Evolutionary conservation across 2,329 filamentous ascomycete genomes (phyloP).

Genomic region (Colletotrichum costaricense): DNA sequence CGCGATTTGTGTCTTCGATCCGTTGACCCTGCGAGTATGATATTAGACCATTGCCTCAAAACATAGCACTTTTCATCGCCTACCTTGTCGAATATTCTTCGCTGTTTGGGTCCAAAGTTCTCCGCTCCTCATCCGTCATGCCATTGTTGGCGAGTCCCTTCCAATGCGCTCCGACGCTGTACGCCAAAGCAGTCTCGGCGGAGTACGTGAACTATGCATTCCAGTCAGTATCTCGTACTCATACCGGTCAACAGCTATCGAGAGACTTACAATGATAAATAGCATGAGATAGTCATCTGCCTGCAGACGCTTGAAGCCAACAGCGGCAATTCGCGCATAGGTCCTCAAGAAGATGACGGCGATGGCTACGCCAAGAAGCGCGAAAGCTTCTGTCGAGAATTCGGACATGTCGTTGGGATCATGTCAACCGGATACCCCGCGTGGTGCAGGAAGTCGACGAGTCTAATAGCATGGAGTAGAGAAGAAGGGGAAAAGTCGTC

Average conservation of each 20-base stretch:
- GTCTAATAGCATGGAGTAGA: neutral
- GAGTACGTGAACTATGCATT: conserved; percentile 20
- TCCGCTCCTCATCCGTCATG: conserved; percentile 64
- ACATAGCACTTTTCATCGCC: neutral
- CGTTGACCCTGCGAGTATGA: conserved; percentile 51
- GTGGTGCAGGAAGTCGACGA: neutral
- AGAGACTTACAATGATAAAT: conserved; percentile 32
- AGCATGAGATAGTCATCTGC: conserved; percentile 64
- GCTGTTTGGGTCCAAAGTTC: conserved; percentile 53
- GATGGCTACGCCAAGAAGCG: conserved; percentile 62
- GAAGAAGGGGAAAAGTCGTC: neutral
- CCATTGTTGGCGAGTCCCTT: conserved; percentile 66
- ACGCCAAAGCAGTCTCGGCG: conserved; percentile 42
- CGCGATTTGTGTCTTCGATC: conserved; percentile 64
- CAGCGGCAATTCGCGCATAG: conserved; percentile 58
- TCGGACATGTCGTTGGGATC: conserved; percentile 27
- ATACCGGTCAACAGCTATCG: conserved; percentile 16
- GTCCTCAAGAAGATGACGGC: conserved; percentile 62
- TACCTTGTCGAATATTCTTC: conserved; percentile 56
- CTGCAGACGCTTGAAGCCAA: conserved; percentile 62
- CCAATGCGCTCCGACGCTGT: conserved; percentile 50
- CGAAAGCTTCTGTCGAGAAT: conserved; percentile 48
- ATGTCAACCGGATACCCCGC: neutral
- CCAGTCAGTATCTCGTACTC: neutral
- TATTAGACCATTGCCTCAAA: neutral